These are phyloP conservation scores for Gautieria morchelliformis DNA, from an alignment of 768 basidiomycete species.

Conservation along the genomic window DNA sequence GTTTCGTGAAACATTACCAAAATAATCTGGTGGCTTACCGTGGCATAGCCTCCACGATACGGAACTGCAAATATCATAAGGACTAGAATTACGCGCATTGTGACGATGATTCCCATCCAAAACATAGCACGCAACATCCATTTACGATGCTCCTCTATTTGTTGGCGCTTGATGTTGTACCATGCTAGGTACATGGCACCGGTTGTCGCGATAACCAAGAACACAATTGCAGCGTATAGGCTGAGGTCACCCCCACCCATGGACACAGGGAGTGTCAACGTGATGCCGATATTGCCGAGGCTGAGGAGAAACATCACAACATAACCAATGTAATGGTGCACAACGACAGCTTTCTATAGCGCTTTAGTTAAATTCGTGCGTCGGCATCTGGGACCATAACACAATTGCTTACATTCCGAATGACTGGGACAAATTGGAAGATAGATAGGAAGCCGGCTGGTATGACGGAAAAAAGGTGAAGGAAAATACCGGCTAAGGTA, in stretches of 20 bases:
- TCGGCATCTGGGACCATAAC: not conserved
- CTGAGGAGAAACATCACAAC: not conserved
- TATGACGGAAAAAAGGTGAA: not conserved
- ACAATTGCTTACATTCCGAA: not conserved
- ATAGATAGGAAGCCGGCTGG: slow-evolving; percentile 3
- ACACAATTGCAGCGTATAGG: not conserved
- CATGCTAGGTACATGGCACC: slow-evolving; percentile 3
- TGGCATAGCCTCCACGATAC: not conserved
- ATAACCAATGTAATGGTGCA: slow-evolving; percentile 1
- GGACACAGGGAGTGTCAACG: not conserved
- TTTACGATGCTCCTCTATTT: slow-evolving; percentile 7
- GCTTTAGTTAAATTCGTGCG: not conserved
- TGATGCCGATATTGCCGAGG: not conserved
- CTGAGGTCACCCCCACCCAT: slow-evolving; percentile 3
- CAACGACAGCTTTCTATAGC: not conserved
- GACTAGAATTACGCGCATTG: slow-evolving; percentile 1
- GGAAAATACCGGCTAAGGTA: slow-evolving; percentile 1
- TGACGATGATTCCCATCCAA: slow-evolving; percentile 6
- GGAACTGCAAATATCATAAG: not conserved
- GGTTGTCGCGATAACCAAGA: not conserved
- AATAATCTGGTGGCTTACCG: slow-evolving; percentile 1
- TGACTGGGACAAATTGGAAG: slow-evolving; percentile 6
- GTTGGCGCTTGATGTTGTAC: slow-evolving; percentile 6
- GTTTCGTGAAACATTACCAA: not conserved
- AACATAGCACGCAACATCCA: slow-evolving; percentile 9